These are phyloP conservation scores for Vitis hybrid DNA, from an alignment of 177 flowering plant genomes.

Conservation along the genomic window DNA sequence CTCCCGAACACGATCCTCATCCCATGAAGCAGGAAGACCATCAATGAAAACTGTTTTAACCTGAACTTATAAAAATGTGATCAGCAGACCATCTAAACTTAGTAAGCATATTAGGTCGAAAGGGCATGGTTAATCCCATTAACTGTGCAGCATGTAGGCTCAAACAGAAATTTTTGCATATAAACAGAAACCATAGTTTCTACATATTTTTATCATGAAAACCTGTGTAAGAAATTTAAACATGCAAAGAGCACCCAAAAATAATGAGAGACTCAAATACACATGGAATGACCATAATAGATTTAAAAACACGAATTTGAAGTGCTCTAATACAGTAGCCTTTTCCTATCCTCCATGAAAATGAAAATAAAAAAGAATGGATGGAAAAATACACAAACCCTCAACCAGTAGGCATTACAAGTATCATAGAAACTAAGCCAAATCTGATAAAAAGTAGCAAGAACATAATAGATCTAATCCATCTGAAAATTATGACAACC, in stretches of 20 bases:
- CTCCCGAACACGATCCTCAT: constrained; percentile 79
- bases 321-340: no score
- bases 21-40: constrained; percentile 92
- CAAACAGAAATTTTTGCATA: no score
- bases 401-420: neutral
- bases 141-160: no score
- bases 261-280: no score
- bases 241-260: neutral
- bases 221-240: no score
- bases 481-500: neutral
- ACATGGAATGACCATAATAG: no score
- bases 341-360: no score
- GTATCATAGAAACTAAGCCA: neutral
- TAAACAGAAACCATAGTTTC: no score
- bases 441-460: neutral
- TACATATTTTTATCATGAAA: no score
- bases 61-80: constrained; percentile 33
- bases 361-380: no score
- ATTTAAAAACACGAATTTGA: no score
- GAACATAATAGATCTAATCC: neutral
- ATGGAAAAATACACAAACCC: neutral
- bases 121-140: neutral
- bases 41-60: constrained; percentile 93
- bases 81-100: neutral
- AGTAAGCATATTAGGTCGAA: neutral